Base-by-base conservation (phyloP, 345 rosid species). In the Laguncularia racemosa region DNA sequence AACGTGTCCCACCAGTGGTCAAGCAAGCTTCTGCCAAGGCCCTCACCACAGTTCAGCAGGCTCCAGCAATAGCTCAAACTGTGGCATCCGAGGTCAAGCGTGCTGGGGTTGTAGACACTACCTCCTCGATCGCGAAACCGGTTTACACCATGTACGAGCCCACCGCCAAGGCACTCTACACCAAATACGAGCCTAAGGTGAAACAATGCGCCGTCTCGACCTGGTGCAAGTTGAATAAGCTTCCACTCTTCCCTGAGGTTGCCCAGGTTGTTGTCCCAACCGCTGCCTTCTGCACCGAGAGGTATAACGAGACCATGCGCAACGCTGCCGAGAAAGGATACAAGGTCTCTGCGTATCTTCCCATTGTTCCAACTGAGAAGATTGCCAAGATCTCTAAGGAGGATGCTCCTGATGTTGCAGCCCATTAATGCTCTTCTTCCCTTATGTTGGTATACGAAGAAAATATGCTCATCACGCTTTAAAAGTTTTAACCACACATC, bases 241-340 rank as follows among this genome's bases (percentile, higher is more conserved):
- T 85, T 4, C 85, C 92, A 0, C 26, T 85, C 23, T 79, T 85
- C 45, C 81, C 82, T 6, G 75, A 80, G 49, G 64, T 80, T 73
- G 85, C 90, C 40, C 69, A 78, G 40, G 33, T 82, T 5, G 72
- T 67, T 12, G 74, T 79, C 17, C 92, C 92, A 4, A 76, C 79
- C 7, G 84, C 76, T 40, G 86, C 85, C 18, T 78, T 75, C 60
- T 88, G 92, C 84, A 76, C 79, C 1, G 86, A 78, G 15, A 85
- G 75, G 78, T 91, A 91, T 59, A 91, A 91, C 61, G 67, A 67
- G 20, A 57, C 50, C 14, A 86, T 84, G 53, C 47, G 69, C 40
- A 61, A 49, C 20, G 53, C 69, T 0, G 74, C 67, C 0, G 86
- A 84, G 58, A 73, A 72, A 50, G 88, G 76, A 13, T 79, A 70